Evolutionary conservation across 1,284 basidiomycete genomes (phyloP).

Genomic region (Farysia itapuensis): DNA sequence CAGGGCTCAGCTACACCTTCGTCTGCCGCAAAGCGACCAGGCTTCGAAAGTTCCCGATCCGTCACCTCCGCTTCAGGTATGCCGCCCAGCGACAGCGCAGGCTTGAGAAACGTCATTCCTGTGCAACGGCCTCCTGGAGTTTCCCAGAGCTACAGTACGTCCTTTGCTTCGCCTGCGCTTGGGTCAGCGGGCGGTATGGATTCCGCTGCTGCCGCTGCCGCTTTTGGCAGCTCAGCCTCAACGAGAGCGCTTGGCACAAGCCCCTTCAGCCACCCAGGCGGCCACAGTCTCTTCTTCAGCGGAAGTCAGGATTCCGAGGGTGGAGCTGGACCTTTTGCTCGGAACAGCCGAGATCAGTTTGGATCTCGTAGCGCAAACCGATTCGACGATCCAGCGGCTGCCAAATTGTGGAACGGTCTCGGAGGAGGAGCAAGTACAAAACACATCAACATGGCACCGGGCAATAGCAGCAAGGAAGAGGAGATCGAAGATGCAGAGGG

Average conservation of each 20-base stretch:
- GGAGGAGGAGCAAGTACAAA: slow-evolving; percentile 1
- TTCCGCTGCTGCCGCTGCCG: slow-evolving; percentile 17
- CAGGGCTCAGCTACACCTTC: too few species aligned
- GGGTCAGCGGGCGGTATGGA: slow-evolving; percentile 9
- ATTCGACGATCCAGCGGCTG: slow-evolving; percentile 12
- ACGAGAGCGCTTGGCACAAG: slow-evolving; percentile 50
- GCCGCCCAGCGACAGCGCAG: too few species aligned
- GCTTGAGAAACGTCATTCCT: too few species aligned
- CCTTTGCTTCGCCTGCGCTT: slow-evolving; percentile 14
- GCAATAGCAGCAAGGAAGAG: slow-evolving; percentile 20
- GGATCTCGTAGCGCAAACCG: slow-evolving; percentile 30
- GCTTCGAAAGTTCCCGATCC: too few species aligned
- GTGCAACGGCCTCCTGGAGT: too few species aligned
- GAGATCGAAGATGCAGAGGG: slow-evolving; percentile 62
- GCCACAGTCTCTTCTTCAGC: slow-evolving; percentile 51
- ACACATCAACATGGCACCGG: not conserved
- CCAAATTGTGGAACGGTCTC: slow-evolving; percentile 24
- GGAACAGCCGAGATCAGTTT: slow-evolving; percentile 20
- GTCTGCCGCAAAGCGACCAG: too few species aligned
- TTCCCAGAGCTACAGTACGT: slow-evolving; percentile 27
- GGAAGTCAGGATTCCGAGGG: slow-evolving; percentile 44
- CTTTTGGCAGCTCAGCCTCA: slow-evolving; percentile 28
- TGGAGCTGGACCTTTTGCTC: slow-evolving; percentile 32
- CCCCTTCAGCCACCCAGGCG: slow-evolving; percentile 56
- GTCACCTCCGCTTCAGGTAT: too few species aligned